These are phyloP conservation scores for Boletus tylopilopsis DNA, from an alignment of 768 basidiomycete species.

Conservation along the genomic window DNA sequence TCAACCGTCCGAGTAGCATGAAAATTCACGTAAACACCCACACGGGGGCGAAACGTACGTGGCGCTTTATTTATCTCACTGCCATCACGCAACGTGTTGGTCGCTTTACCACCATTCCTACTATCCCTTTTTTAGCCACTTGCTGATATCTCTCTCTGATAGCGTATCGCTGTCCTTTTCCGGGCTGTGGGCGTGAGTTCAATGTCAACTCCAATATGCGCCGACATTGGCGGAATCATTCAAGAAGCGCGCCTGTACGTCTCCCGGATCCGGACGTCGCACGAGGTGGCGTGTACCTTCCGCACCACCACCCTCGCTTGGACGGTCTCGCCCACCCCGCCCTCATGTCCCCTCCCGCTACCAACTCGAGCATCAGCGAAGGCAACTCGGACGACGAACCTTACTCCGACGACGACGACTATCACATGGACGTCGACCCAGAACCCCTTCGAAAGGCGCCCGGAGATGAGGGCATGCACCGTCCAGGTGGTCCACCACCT, in stretches of 20 bases:
- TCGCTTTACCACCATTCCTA: constrained; percentile 12
- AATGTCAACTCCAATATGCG: constrained; percentile 87
- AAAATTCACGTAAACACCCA: constrained; percentile 42
- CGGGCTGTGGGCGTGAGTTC: constrained; percentile 71
- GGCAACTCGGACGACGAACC: constrained; percentile 27
- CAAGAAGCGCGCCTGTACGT: constrained; percentile 22
- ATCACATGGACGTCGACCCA: constrained; percentile 24
- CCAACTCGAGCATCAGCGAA: constrained; percentile 28
- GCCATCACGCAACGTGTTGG: constrained; percentile 18
- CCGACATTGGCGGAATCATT: constrained; percentile 71
- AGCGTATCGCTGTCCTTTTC: constrained; percentile 76
- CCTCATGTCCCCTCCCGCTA: constrained; percentile 29
- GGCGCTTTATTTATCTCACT: constrained; percentile 11
- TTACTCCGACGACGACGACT: constrained; percentile 25
- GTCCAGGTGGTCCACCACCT: neutral
- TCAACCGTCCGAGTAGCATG: constrained; percentile 40
- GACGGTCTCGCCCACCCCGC: constrained; percentile 9
- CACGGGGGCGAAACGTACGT: constrained; percentile 38
- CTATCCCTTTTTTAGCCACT: constrained; percentile 6
- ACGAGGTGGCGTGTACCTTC: constrained; percentile 10
- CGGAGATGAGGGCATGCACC: constrained; percentile 13
- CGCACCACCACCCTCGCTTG: constrained; percentile 12
- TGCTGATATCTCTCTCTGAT: constrained; percentile 15
- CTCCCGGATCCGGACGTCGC: constrained; percentile 20
- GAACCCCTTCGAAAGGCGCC: constrained; percentile 7